These are phyloP conservation scores for Phytopythium oedochilum DNA, from an alignment of 352 stramenopile species.

Conservation along the genomic window DNA sequence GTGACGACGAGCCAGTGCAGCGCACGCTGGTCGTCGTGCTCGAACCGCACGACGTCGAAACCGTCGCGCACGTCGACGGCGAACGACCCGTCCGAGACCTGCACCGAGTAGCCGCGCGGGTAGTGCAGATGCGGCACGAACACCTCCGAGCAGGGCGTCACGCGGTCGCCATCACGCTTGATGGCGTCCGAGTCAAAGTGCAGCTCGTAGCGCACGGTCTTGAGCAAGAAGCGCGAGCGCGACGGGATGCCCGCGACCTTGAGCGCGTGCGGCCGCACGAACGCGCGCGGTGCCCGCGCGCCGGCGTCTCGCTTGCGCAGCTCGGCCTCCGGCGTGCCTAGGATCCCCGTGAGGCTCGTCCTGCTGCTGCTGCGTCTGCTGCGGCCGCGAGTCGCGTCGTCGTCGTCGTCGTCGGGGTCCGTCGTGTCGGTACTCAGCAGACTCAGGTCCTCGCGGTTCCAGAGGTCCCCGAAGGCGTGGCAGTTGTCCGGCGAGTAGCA, in stretches of 20 bases:
- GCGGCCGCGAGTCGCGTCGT: not conserved
- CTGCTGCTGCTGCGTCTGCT: constrained; percentile 1
- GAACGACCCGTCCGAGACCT: constrained; percentile 56
- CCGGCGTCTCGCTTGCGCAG: constrained; percentile 9
- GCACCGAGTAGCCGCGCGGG: constrained; percentile 18
- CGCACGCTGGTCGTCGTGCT: constrained; percentile 31
- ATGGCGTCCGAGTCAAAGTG: constrained; percentile 13
- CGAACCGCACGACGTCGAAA: constrained; percentile 53
- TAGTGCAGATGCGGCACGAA: constrained; percentile 11
- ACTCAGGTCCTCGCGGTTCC: constrained; percentile 72
- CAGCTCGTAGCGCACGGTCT: constrained; percentile 12
- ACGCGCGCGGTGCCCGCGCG: constrained; percentile 12
- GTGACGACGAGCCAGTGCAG: constrained; percentile 38
- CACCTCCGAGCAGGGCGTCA: constrained; percentile 7
- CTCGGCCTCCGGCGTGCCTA: constrained; percentile 9
- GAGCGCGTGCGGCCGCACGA: constrained; percentile 20
- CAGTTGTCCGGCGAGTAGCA: constrained; percentile 63
- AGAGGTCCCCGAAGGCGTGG: constrained; percentile 52
- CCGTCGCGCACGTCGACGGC: constrained; percentile 40
- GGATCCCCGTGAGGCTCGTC: constrained; percentile 9
- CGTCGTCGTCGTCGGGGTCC: not conserved
- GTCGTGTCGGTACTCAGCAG: constrained; percentile 45
- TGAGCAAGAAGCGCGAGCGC: constrained; percentile 15
- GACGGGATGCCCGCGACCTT: constrained; percentile 18
- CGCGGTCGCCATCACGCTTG: constrained; percentile 21